phyloP scores from a whole-genome alignment of 345 rosid species.

The Chamaenerion angustifolium region DNA sequence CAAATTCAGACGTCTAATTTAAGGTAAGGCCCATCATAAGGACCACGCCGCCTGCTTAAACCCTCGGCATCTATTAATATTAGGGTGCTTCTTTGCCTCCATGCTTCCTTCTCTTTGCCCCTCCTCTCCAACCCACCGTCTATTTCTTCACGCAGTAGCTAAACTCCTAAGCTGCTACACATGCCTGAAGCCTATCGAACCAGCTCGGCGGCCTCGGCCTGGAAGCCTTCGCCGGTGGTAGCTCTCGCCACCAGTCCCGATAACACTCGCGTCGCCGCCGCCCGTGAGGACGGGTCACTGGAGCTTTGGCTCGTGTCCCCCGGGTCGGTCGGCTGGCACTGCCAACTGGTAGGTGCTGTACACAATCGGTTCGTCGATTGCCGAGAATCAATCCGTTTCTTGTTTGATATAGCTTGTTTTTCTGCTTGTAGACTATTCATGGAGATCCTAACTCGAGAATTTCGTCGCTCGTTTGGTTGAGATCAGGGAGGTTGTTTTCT shows the following conservation, averaged over 20 bases:
- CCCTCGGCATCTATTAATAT: neutral
- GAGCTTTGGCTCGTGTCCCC: slow-evolving; percentile 98
- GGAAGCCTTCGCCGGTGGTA: slow-evolving; percentile 80
- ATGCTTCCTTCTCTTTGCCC: neutral
- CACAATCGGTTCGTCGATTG: neutral
- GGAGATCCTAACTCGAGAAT: slow-evolving; percentile 66
- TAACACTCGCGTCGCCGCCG: slow-evolving; percentile 61
- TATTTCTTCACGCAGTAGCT: neutral
- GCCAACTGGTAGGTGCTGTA: slow-evolving; percentile 51
- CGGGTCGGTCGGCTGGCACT: slow-evolving; percentile 95
- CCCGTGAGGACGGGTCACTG: slow-evolving; percentile 84
- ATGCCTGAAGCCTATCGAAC: slow-evolving; percentile 50
- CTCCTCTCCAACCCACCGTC: neutral
- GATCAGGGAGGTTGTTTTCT: slow-evolving; percentile 69
- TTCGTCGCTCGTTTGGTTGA: slow-evolving; percentile 76
- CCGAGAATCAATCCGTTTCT: neutral
- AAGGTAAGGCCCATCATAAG: neutral
- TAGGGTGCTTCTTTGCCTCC: neutral
- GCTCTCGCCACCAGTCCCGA: slow-evolving; percentile 72
- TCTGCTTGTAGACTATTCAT: slow-evolving; percentile 46
- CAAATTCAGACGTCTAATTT: neutral
- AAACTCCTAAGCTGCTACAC: neutral
- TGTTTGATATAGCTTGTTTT: slow-evolving; percentile 8
- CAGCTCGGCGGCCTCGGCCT: slow-evolving; percentile 43
- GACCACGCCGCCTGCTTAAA: slow-evolving; percentile 6